Conservation (phyloP, 345 rosid genomes). For the Acer yangbiense region DNA sequence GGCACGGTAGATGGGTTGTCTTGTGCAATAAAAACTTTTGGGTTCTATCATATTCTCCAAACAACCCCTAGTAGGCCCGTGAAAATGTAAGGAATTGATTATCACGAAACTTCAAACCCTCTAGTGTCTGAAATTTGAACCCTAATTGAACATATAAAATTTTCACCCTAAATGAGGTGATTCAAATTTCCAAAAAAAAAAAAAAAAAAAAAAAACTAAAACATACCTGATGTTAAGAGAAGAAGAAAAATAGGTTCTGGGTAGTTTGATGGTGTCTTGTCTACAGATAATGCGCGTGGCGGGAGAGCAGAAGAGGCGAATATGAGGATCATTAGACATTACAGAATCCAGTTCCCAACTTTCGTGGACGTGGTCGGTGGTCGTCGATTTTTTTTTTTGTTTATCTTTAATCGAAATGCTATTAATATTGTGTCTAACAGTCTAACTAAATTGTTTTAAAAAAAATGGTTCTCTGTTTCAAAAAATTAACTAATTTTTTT, state of each 20-base stretch:
- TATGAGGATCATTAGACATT: background rate
- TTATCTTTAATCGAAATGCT: no score
- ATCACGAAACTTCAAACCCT: background rate
- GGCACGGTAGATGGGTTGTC: constrained; percentile 22
- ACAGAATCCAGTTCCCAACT: background rate
- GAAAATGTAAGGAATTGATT: background rate
- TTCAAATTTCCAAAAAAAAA: background rate
- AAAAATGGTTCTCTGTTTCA: no score
- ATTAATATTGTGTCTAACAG: no score
- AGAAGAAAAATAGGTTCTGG: background rate
- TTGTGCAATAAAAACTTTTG: background rate
- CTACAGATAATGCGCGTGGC: background rate
- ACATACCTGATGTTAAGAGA: background rate
- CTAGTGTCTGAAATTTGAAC: background rate
- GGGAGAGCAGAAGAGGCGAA: background rate
- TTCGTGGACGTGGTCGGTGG: background rate
- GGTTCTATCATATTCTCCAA: constrained; percentile 23
- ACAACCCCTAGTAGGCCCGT: background rate
- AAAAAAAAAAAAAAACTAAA: no score
- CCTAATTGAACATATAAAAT: background rate
- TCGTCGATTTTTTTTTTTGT: no score
- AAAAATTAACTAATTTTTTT: no score
- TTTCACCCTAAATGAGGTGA: background rate
- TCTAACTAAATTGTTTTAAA: no score
- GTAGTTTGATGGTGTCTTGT: background rate